Evolutionary conservation across 23 red algal species (phyloP), one percentile per base, ranked within the genome.

Genomic region (Gracilaria caudata): DNA sequence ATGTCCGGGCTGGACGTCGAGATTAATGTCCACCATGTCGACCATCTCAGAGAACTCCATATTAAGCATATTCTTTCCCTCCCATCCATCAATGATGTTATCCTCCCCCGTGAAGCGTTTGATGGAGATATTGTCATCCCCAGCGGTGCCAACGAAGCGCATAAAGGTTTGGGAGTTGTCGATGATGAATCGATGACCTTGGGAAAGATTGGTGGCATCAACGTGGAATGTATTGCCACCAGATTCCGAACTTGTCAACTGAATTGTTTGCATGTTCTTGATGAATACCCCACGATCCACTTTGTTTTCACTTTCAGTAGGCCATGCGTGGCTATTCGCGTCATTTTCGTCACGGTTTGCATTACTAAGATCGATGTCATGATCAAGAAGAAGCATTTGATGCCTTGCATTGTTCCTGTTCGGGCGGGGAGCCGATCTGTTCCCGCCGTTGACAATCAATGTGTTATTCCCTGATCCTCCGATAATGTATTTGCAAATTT

Each of bases 121-220:
- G 19, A 79, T 28, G 4, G 5, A 25, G 9, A 79, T 26, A 79
- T 33, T 59, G 25, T 58, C 75, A 79, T 79, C 55, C 29, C 55
- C 55, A 47, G 49, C 25, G 57, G 46, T 79, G 13, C 75, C 75
- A 21, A 79, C 46, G 7, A 79, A 38, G 6, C 36, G 66, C 16
- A 60, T 30, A 79, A 1, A 79, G 2, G 35, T 28, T 28, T 32
- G 49, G 25, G 45, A 37, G 25, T 60, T n/a, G 20, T 79, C 55
- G 6, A 79, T 16, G 75, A 79, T 79, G 21, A 79, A 79, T 19
- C 75, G 75, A 57, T 79, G 75, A 56, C 75, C 75, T 1, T 13
- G 6, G 2, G 49, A 59, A 20, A 79, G 55, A 28, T 79, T 79
- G 30, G 51, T 59, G 47, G 5, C 33, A 49, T 79, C 75, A 11